These are phyloP conservation scores for Saccharomycopsis malanga DNA, from an alignment of 805 yeast species.

Conservation along the genomic window DNA sequence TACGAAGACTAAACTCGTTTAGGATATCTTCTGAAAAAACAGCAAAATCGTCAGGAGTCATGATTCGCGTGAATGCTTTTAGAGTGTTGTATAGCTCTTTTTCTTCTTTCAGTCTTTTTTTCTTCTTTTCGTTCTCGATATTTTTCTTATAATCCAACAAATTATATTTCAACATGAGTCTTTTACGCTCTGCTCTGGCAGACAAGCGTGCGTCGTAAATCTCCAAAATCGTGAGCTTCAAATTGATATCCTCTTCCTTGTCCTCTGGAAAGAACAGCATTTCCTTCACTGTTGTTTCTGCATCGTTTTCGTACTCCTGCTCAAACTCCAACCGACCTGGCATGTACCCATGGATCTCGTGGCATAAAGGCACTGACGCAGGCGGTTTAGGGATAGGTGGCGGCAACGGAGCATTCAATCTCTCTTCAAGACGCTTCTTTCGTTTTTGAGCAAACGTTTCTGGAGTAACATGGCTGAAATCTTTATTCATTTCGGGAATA, in stretches of 20 bases:
- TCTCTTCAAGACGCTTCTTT: constrained; percentile 62
- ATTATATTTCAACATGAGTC: constrained; percentile 67
- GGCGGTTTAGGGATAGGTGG: constrained; percentile 80
- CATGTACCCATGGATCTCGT: constrained; percentile 96
- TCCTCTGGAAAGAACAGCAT: constrained; percentile 95
- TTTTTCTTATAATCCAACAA: constrained; percentile 80
- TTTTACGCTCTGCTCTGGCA: constrained; percentile 86
- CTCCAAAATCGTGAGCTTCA: constrained; percentile 79
- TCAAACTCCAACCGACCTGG: constrained; percentile 98
- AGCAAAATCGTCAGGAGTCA: constrained; percentile 77
- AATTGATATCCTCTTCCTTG: constrained; percentile 76
- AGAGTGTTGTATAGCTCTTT: constrained; percentile 70
- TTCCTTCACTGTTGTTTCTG: constrained; percentile 89
- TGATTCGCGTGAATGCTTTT: constrained; percentile 73
- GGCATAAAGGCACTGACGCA: constrained; percentile 92
- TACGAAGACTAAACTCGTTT: constrained; percentile 70
- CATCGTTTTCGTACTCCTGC: constrained; percentile 93
- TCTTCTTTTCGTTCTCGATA: constrained; percentile 71
- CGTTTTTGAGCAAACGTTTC: constrained; percentile 62
- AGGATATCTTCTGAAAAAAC: constrained; percentile 65
- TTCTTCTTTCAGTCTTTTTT: constrained; percentile 69
- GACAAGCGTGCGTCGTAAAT: constrained; percentile 87
- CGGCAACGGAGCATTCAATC: constrained; percentile 68
- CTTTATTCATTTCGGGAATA: constrained; percentile 74
- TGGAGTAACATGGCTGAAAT: constrained; percentile 55